Conservation (phyloP, 83 land plant genomes). For the Diphasiastrum complanatum region DNA sequence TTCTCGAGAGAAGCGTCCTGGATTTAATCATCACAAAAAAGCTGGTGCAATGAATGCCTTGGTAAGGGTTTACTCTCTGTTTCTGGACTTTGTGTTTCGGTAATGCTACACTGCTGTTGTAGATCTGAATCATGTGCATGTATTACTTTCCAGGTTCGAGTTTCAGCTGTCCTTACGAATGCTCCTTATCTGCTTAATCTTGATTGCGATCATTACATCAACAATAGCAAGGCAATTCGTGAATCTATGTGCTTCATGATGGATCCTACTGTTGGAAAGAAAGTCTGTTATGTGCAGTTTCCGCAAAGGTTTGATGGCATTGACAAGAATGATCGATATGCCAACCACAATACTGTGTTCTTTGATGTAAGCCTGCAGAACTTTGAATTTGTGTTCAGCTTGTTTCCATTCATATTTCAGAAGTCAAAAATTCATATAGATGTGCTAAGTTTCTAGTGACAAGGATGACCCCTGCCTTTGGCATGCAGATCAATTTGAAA, state of each 20-base stretch:
- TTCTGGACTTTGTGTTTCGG: slow-evolving; percentile 1
- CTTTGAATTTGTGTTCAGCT: too few relatives aligned
- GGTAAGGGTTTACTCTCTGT: slow-evolving; percentile 29
- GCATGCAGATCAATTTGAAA: slow-evolving; percentile 63
- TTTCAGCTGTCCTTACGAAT: slow-evolving; percentile 77
- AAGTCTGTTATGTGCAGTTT: slow-evolving; percentile 28
- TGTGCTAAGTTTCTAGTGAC: not conserved
- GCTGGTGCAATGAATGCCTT: slow-evolving; percentile 88
- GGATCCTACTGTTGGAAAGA: slow-evolving; percentile 64
- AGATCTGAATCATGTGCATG: not conserved
- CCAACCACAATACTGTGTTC: slow-evolving; percentile 71
- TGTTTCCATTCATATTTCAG: not conserved
- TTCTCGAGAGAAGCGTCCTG: slow-evolving; percentile 47
- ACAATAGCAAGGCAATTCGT: slow-evolving; percentile 17
- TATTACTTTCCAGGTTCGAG: slow-evolving; percentile 57
- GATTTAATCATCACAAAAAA: slow-evolving; percentile 80
- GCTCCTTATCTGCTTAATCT: slow-evolving; percentile 65
- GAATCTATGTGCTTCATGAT: slow-evolving; percentile 91
- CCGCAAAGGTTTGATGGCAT: slow-evolving; percentile 31
- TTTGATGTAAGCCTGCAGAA: slow-evolving; percentile 53
- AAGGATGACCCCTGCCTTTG: not conserved
- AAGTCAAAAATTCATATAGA: not conserved
- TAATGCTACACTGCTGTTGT: not conserved
- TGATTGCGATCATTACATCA: slow-evolving; percentile 53
- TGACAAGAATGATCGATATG: slow-evolving; percentile 74